A percentile compares a stretch with the other conserved stretches of the same genome.
Conservation (phyloP, 345 rosid genomes). For the Gossypium mustelinum region DNA sequence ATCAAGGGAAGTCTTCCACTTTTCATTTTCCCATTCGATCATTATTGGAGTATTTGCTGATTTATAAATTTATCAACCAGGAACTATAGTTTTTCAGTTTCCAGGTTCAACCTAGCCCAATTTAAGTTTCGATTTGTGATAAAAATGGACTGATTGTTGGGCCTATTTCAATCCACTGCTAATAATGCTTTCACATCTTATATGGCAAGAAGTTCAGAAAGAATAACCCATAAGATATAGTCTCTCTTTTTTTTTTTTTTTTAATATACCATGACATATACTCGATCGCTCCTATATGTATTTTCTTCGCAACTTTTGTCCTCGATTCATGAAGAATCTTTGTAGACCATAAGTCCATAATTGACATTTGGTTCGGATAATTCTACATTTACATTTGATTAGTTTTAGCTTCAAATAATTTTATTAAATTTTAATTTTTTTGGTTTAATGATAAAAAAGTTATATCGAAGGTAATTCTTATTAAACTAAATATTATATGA, state of each 20-base stretch:
- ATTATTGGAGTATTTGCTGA: background rate
- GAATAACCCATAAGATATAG: background rate
- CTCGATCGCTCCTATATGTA: background rate
- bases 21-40: slow-evolving; percentile 25
- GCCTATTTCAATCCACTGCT: background rate
- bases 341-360: no score
- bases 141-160: background rate
- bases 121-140: background rate
- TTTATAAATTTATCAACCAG: background rate
- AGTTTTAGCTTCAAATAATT: background rate
- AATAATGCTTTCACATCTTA: background rate
- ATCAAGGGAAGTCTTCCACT: slow-evolving; percentile 16
- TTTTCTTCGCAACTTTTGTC: background rate
- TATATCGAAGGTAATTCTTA: no score
- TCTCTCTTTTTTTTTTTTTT: background rate
- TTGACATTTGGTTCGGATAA: no score
- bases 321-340: no score
- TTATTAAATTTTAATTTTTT: background rate
- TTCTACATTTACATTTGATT: background rate
- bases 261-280: background rate
- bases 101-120: background rate
- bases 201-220: background rate
- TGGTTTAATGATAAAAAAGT: no score
- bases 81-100: background rate
- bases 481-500: no score